These are phyloP conservation scores for Phyllosticta citriasiana DNA, from an alignment of 2,329 filamentous ascomycete genomes.

Conservation along the genomic window DNA sequence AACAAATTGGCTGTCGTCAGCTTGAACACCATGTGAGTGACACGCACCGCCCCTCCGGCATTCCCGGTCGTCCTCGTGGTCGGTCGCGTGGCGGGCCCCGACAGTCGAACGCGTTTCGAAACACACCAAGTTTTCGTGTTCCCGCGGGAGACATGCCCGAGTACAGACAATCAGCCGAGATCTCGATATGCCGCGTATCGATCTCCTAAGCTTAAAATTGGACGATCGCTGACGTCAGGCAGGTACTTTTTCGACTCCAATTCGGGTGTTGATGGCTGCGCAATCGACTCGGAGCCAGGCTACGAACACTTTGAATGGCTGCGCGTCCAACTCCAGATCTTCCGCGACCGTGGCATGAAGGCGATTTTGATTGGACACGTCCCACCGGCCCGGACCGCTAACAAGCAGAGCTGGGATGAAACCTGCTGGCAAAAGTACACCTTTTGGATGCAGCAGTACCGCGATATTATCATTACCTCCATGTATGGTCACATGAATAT, in stretches of 20 bases:
- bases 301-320: conserved; percentile 97
- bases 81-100: background rate
- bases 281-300: conserved; percentile 67
- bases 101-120: background rate
- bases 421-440: conserved; percentile 98
- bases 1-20: conserved; percentile 80
- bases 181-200: background rate
- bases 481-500: conserved; percentile 97
- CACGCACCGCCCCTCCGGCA: too few species aligned
- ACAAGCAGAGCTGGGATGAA: conserved; percentile 88
- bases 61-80: background rate
- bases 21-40: conserved; percentile 66
- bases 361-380: conserved; percentile 92
- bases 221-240: background rate
- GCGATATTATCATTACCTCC: conserved; percentile 72
- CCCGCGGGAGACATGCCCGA: background rate
- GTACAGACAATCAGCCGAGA: background rate
- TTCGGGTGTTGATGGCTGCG: conserved; percentile 85
- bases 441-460: conserved; percentile 79
- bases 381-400: conserved; percentile 74
- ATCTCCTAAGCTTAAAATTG: background rate
- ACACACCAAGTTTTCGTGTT: background rate
- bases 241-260: conserved; percentile 88
- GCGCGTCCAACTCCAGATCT: conserved; percentile 71
- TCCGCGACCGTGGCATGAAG: conserved; percentile 81